Evolutionary conservation across 2,329 filamentous ascomycete species (phyloP).

Genomic region (Hortaea werneckii): DNA sequence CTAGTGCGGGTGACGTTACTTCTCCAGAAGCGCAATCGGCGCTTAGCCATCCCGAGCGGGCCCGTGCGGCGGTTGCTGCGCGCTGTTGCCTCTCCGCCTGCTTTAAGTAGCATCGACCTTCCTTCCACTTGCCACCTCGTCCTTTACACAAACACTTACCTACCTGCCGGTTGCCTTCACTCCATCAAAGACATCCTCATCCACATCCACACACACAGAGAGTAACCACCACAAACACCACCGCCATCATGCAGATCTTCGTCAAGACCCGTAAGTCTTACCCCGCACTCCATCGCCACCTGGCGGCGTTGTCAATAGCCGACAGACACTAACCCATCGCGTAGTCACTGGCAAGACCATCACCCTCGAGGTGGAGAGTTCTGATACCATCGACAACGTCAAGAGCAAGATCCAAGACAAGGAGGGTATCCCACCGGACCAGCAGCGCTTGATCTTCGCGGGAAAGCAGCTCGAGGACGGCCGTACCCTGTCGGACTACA

Average conservation of each 20-base stretch:
- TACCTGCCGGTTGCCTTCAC: neutral
- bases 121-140: neutral
- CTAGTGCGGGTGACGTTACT: neutral
- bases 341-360: slow-evolving; percentile 58
- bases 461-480: slow-evolving; percentile 96
- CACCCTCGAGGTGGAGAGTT: slow-evolving; percentile 58
- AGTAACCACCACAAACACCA: neutral
- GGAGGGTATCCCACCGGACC: slow-evolving; percentile 91
- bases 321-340: slow-evolving; percentile 23
- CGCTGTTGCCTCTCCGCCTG: neutral
- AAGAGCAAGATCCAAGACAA: slow-evolving; percentile 98
- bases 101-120: neutral
- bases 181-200: neutral
- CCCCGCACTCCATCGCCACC: slow-evolving; percentile 17
- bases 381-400: slow-evolving; percentile 90
- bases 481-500: slow-evolving; percentile 82
- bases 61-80: too few relatives aligned
- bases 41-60: neutral
- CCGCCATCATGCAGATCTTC: slow-evolving; percentile 73
- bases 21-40: neutral
- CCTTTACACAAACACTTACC: neutral
- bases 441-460: slow-evolving; percentile 92
- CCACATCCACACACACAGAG: neutral
- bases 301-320: neutral
- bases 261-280: slow-evolving; percentile 78